Evolutionary conservation across 257 asterid species (phyloP).

Genomic region (Phtheirospermum japonicum): DNA sequence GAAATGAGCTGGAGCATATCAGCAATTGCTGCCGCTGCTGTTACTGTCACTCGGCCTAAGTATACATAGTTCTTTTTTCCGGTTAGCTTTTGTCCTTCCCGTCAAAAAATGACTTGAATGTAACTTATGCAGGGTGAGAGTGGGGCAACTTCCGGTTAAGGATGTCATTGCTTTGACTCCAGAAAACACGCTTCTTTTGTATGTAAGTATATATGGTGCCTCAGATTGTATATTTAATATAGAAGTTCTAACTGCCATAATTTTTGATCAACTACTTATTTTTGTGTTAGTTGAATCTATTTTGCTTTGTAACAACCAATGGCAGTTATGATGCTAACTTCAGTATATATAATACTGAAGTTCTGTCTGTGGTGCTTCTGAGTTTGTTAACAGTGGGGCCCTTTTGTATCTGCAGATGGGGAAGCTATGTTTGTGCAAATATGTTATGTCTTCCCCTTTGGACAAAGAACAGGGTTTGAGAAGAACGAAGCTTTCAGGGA

Average conservation of each 20-base stretch:
- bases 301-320: slow-evolving; percentile 16
- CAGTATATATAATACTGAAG: slow-evolving; percentile 2
- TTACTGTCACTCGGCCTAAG: slow-evolving; percentile 86
- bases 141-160: slow-evolving; percentile 56
- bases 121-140: slow-evolving; percentile 50
- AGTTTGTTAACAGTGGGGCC: slow-evolving; percentile 20
- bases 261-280: neutral
- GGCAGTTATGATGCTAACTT: slow-evolving; percentile 28
- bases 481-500: slow-evolving; percentile 33
- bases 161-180: slow-evolving; percentile 80
- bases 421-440: slow-evolving; percentile 83
- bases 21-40: slow-evolving; percentile 88
- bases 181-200: slow-evolving; percentile 67
- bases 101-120: slow-evolving; percentile 24
- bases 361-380: slow-evolving; percentile 29
- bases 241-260: slow-evolving; percentile 5
- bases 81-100: slow-evolving; percentile 9
- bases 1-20: slow-evolving; percentile 95
- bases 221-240: slow-evolving; percentile 16
- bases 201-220: slow-evolving; percentile 50
- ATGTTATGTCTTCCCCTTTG: slow-evolving; percentile 52
- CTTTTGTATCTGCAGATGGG: slow-evolving; percentile 62
- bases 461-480: slow-evolving; percentile 39
- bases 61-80: slow-evolving; percentile 29
- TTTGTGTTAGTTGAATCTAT: neutral